These are phyloP conservation scores for Candida nonsorbophila DNA, from an alignment of 805 yeast genomes.

Conservation along the genomic window DNA sequence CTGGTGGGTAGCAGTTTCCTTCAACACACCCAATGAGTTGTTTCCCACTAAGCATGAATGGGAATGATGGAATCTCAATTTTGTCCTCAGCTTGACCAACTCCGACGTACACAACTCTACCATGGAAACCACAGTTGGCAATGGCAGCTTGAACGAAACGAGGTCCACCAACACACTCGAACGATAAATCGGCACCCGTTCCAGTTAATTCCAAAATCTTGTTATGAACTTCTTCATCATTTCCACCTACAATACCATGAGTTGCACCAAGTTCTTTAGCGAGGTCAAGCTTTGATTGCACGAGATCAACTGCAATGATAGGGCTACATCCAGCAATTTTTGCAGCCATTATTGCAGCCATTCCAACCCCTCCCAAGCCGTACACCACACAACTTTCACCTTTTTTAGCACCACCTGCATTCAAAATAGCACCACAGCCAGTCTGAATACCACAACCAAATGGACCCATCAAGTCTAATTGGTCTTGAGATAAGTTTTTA, in stretches of 20 bases:
- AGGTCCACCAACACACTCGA: conserved; percentile 7
- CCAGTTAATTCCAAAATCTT: conserved; percentile 6
- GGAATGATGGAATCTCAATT: conserved; percentile 4
- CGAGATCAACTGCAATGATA: conserved; percentile 6
- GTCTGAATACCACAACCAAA: conserved; percentile 8
- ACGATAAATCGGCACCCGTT: conserved; percentile 6
- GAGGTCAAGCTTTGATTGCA: conserved; percentile 4
- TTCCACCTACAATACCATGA: conserved; percentile 5
- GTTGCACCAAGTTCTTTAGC: conserved; percentile 8
- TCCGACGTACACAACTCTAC: conserved; percentile 7
- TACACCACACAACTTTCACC: conserved; percentile 5
- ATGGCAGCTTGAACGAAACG: conserved; percentile 6
- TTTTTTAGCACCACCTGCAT: conserved; percentile 4
- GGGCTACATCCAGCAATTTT: conserved; percentile 7
- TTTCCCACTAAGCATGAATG: conserved; percentile 7
- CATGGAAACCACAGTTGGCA: conserved; percentile 4
- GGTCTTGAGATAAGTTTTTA: conserved; percentile 1
- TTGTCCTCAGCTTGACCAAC: conserved; percentile 3
- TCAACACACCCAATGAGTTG: conserved; percentile 7
- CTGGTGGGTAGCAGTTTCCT: conserved; percentile 6
- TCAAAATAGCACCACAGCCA: conserved; percentile 6
- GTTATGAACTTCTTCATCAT: conserved; percentile 5
- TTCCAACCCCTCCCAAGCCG: conserved; percentile 8
- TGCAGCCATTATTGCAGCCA: conserved; percentile 9
- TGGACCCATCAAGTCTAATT: conserved; percentile 4